Conservation (phyloP, 805 yeast species). For the Cyberlindnera nakhonratchasimensis region DNA sequence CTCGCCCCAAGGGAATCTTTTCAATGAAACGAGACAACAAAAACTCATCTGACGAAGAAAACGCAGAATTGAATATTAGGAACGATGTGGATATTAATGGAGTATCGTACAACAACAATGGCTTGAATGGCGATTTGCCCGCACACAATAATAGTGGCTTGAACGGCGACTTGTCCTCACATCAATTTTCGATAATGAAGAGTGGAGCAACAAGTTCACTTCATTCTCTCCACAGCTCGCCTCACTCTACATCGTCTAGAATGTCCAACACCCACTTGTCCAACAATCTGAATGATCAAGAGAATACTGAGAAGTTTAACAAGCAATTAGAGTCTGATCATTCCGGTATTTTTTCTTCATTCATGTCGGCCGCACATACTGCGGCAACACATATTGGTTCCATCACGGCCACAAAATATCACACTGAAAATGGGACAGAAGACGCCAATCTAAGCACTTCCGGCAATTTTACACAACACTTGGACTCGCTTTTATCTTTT, state of each 20-base stretch:
- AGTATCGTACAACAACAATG: not conserved
- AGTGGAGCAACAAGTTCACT: not conserved
- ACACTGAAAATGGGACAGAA: not conserved
- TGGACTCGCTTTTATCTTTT: constrained; percentile 33
- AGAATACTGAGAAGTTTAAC: not conserved
- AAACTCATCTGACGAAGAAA: not conserved
- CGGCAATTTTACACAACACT: constrained; percentile 34
- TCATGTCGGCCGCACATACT: constrained; percentile 45
- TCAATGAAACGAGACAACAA: constrained; percentile 4
- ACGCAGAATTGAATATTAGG: not conserved
- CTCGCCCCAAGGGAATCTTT: constrained; percentile 8
- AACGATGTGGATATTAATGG: not conserved
- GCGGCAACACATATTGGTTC: constrained; percentile 33
- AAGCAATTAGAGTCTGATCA: not conserved
- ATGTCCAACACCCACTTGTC: not conserved
- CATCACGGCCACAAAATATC: constrained; percentile 9
- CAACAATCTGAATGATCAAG: not conserved
- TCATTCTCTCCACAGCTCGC: not conserved
- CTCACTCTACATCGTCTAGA: not conserved
- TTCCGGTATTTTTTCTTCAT: constrained; percentile 40
- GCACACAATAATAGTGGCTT: not conserved
- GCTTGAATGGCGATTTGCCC: not conserved
- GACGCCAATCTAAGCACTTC: not conserved
- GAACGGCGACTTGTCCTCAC: too few species aligned
- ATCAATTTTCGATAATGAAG: too few species aligned